phyloP scores from a whole-genome alignment of 495 filamentous ascomycete genomes.

The Penicillium salamii region DNA sequence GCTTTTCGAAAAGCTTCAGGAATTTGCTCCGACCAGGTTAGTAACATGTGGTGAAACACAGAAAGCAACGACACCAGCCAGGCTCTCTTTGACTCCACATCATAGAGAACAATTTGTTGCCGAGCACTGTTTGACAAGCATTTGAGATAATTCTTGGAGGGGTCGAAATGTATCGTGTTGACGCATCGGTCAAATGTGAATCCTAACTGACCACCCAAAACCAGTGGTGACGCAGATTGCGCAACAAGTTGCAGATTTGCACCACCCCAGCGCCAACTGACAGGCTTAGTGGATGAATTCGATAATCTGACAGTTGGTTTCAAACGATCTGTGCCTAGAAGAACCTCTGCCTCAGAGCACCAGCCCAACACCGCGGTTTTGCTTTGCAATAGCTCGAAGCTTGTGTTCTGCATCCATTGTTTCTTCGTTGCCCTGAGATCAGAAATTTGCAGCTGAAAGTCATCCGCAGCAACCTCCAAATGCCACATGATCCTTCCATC shows the following conservation, averaged over 20 bases:
- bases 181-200: not conserved
- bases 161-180: constrained; percentile 2
- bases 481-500: too few relatives aligned
- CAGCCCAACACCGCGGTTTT: too few relatives aligned
- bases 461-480: too few relatives aligned
- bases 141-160: constrained; percentile 8
- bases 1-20: not conserved
- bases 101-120: constrained; percentile 10
- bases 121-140: constrained; percentile 1
- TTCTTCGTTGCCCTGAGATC: too few relatives aligned
- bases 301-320: too few relatives aligned
- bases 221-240: constrained; percentile 7
- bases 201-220: constrained; percentile 1
- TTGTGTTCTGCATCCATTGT: too few relatives aligned
- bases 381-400: too few relatives aligned
- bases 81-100: constrained; percentile 6
- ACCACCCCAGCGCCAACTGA: constrained; percentile 5
- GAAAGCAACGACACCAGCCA: constrained; percentile 13
- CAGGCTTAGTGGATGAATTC: constrained; percentile 1
- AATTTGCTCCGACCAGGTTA: constrained; percentile 4
- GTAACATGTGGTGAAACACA: constrained; percentile 13
- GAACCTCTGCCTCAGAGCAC: too few relatives aligned
- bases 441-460: too few relatives aligned
- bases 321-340: too few relatives aligned
- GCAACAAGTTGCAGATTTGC: constrained; percentile 9